Conservation (phyloP, 78 protist species). For the Emiliania huxleyi region DNA sequence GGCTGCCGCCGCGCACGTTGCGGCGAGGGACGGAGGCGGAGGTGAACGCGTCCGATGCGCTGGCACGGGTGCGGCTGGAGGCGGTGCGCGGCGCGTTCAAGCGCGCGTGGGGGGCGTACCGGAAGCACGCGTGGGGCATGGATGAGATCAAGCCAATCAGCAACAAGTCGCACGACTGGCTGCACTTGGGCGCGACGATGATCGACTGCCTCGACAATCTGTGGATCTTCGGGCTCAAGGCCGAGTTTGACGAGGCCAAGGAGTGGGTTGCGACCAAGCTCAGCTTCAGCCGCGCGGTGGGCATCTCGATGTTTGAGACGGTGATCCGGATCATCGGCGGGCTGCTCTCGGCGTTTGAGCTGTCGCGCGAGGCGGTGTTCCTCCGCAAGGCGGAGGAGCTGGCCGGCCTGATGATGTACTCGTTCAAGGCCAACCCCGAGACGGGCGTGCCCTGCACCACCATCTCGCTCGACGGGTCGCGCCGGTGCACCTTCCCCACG, state of each 20-base stretch:
- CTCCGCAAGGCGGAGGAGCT: slow-evolving; percentile 68
- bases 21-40: neutral
- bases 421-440: slow-evolving; percentile 39
- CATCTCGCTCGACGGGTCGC: neutral
- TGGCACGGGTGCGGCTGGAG: neutral
- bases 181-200: slow-evolving; percentile 58
- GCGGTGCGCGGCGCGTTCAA: neutral
- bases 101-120: slow-evolving; percentile 41
- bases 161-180: neutral
- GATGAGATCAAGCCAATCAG: slow-evolving; percentile 66
- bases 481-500: neutral
- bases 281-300: neutral
- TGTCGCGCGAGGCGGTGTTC: slow-evolving; percentile 64
- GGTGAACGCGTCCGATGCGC: neutral
- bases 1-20: neutral
- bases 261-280: slow-evolving; percentile 13
- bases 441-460: slow-evolving; percentile 60
- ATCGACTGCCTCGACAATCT: slow-evolving; percentile 75
- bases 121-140: slow-evolving; percentile 69
- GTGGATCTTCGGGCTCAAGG: slow-evolving; percentile 50
- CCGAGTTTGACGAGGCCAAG: slow-evolving; percentile 42
- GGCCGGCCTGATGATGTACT: slow-evolving; percentile 60
- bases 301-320: slow-evolving; percentile 73
- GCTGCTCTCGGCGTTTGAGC: slow-evolving; percentile 68
- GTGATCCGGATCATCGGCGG: slow-evolving; percentile 82